Evolutionary conservation across 305 asterid species (phyloP).

Genomic region (Fraxinus floribunda): DNA sequence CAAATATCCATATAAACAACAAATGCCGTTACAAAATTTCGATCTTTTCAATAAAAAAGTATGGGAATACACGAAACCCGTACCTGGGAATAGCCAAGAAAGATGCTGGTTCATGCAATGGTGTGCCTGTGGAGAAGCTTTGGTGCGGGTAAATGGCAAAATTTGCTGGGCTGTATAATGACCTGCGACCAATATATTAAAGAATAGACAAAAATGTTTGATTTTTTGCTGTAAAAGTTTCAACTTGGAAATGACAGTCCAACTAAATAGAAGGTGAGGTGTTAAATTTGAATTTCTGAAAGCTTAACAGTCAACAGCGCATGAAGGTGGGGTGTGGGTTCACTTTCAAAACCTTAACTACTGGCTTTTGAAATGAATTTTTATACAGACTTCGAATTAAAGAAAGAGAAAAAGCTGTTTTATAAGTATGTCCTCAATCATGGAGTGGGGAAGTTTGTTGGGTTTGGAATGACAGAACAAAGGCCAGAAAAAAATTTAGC

Average conservation of each 20-base stretch:
- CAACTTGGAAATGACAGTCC: conserved; percentile 42
- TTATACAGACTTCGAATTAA: background rate
- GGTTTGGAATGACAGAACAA: background rate
- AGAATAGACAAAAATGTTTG: conserved; percentile 13
- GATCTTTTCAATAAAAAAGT: background rate
- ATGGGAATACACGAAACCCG: background rate
- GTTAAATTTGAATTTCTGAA: conserved; percentile 30
- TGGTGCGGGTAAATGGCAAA: conserved; percentile 1
- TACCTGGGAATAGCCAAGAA: conserved; percentile 19
- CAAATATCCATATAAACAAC: background rate
- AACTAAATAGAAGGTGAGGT: conserved; percentile 41
- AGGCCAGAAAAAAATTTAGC: background rate
- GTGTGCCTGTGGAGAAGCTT: background rate
- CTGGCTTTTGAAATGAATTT: background rate
- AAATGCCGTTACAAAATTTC: background rate
- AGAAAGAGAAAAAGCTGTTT: background rate
- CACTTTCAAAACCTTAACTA: background rate
- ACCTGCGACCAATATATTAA: background rate
- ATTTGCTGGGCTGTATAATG: background rate
- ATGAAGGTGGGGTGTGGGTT: conserved; percentile 14
- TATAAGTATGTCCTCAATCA: background rate
- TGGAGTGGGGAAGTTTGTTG: background rate
- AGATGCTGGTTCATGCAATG: conserved; percentile 1
- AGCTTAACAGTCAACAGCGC: conserved; percentile 1
- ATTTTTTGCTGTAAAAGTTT: conserved; percentile 14